Evolutionary conservation across 139 green algal genomes (phyloP).

Genomic region (Auxenochlorella pyrenoidosa): DNA sequence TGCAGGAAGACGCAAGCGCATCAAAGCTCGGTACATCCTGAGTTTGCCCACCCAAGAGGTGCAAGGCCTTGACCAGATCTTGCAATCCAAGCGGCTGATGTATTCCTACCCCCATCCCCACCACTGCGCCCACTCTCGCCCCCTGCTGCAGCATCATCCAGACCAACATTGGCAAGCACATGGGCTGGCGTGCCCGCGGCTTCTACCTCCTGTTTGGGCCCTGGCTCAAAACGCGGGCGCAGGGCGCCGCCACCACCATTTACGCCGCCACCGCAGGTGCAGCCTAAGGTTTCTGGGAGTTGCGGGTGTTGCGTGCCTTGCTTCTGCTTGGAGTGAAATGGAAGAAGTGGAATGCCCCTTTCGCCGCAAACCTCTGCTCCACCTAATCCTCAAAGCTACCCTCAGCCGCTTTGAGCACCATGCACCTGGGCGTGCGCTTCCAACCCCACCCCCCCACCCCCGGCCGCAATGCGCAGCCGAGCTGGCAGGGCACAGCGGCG

Average conservation of each 20-base stretch:
- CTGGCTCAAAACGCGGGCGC: neutral
- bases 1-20: no score
- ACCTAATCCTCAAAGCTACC: neutral
- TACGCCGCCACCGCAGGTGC: conserved; percentile 20
- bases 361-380: neutral
- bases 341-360: neutral
- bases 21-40: no score
- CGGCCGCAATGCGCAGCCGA: neutral
- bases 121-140: neutral
- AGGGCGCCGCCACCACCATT: conserved; percentile 7
- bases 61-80: no score
- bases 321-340: no score
- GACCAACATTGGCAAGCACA: conserved; percentile 7
- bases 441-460: neutral
- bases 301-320: no score
- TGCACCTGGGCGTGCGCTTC: neutral
- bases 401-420: neutral
- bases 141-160: conserved; percentile 1
- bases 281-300: no score
- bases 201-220: neutral
- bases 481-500: conserved; percentile 46
- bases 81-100: no score
- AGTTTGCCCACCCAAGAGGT: no score
- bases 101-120: no score
- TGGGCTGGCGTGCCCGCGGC: neutral